Base-by-base conservation (phyloP, 2,329 filamentous ascomycete genomes). In the Chrysoporthe deuterocubensis region DNA sequence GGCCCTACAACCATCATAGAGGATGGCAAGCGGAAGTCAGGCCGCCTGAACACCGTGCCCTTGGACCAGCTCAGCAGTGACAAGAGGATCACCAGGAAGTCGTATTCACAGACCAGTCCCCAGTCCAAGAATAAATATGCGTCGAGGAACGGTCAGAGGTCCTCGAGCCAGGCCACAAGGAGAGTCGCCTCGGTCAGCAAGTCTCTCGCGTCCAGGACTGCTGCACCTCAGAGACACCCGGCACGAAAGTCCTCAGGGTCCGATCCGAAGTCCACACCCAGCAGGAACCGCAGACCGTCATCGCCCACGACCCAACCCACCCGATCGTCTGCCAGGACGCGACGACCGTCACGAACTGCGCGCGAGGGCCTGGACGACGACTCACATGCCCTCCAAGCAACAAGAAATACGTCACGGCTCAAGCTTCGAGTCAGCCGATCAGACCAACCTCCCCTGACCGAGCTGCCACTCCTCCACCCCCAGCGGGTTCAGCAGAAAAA, bases 1-100 rank as follows among this genome's bases (percentile, higher is more conserved):
- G 96, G 96, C 0, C 96, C 96, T 32, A 96, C 95, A 3, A 91
- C 92, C 0, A 94, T 96, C 76, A 87, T 91, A 58, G 87, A 85
- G 81, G 92, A 85, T 86, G 93, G 92, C 61, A 85, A 85, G 71
- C 85, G 89, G 69, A 90, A 89, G 74, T 91, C 89, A 32, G 88
- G 88, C 52, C 85, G 89, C 69, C 87, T 88, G 73, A 90, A 91
- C 74, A 76, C 77, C 2, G 74, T 88, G 16, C 86, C 87, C 21
- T 69, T 85, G 42, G 86, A 89, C 69, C 73, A 86, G 54, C 83
- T 85, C 69, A 80, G 83, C 18, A 80, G 80, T 50, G 81, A 82
- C 64, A 88, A 85, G 72, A 82, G 86, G 64, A 78, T 83, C 69
- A 87, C 85, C 1, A 80, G 87, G 71, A 80, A 82, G 65, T 77